Conservation (phyloP, 345 rosid genomes). For the Turnera subulata region DNA sequence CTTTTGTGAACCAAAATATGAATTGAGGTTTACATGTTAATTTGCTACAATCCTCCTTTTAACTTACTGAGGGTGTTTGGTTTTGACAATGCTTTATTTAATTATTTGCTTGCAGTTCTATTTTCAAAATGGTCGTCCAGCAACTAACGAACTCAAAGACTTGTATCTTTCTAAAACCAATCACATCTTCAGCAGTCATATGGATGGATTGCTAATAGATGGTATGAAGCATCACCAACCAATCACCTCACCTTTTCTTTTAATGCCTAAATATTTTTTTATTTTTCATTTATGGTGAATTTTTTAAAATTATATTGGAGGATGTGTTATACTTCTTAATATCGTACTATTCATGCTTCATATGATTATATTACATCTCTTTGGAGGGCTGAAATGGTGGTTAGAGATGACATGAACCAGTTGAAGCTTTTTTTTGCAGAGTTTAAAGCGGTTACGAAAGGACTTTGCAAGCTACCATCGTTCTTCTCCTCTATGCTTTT, state of each 20-base stretch:
- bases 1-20: not conserved
- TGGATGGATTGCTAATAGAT: conserved; percentile 18
- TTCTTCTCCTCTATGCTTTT: conserved; percentile 65
- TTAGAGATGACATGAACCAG: no score
- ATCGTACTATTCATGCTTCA: no score
- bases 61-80: not conserved
- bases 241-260: not conserved
- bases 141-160: conserved; percentile 24
- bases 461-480: conserved; percentile 86
- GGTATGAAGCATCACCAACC: conserved; percentile 18
- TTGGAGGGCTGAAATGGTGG: not conserved
- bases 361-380: not conserved
- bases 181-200: conserved; percentile 17
- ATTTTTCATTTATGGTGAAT: no score
- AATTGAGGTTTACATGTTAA: conserved; percentile 2
- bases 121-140: conserved; percentile 29
- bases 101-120: conserved; percentile 22
- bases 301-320: no score
- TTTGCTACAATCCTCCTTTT: not conserved
- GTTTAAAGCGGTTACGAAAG: conserved; percentile 36
- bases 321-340: no score
- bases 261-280: no score
- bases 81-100: not conserved
- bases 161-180: conserved; percentile 19
- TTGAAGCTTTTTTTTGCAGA: conserved; percentile 1